Conservation (phyloP, 208 protist genomes). For the Perkinsela sp. region DNA sequence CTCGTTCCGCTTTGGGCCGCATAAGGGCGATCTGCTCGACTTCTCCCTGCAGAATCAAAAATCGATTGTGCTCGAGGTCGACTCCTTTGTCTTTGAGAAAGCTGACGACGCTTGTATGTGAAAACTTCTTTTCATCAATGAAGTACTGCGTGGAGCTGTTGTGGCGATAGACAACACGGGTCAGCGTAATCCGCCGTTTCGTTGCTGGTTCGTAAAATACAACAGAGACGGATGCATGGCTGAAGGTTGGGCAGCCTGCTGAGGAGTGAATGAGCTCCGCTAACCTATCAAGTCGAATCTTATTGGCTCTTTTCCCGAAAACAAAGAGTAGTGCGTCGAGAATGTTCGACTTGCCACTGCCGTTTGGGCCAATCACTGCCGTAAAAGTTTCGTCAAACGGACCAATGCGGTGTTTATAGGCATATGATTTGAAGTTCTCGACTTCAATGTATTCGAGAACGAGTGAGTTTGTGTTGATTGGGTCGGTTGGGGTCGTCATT, state of each 20-base stretch:
- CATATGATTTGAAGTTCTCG: slow-evolving; percentile 99
- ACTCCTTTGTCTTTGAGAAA: slow-evolving; percentile 79
- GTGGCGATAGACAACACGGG: slow-evolving; percentile 48
- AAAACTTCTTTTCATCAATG: slow-evolving; percentile 29
- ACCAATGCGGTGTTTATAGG: slow-evolving; percentile 80
- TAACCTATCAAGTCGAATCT: slow-evolving; percentile 86
- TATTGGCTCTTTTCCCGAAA: slow-evolving; percentile 89
- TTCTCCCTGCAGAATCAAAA: slow-evolving; percentile 99
- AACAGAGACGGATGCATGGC: slow-evolving; percentile 75
- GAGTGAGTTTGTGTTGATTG: slow-evolving; percentile 12
- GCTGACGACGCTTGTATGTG: slow-evolving; percentile 41
- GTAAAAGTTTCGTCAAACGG: slow-evolving; percentile 98
- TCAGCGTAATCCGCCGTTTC: slow-evolving; percentile 66
- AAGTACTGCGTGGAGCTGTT: slow-evolving; percentile 78
- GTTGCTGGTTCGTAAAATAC: slow-evolving; percentile 80
- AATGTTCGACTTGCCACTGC: slow-evolving; percentile 99
- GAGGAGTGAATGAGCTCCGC: slow-evolving; percentile 96
- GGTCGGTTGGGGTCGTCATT: not conserved
- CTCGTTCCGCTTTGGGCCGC: slow-evolving; percentile 89
- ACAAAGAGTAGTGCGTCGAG: slow-evolving; percentile 99
- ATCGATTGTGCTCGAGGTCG: slow-evolving; percentile 98
- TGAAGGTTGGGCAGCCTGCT: slow-evolving; percentile 60
- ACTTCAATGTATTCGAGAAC: slow-evolving; percentile 91
- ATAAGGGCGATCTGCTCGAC: slow-evolving; percentile 99
- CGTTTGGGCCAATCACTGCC: slow-evolving; percentile 98